Evolutionary conservation across 2,329 filamentous ascomycete species (phyloP).

Genomic region (Venturia effusa): DNA sequence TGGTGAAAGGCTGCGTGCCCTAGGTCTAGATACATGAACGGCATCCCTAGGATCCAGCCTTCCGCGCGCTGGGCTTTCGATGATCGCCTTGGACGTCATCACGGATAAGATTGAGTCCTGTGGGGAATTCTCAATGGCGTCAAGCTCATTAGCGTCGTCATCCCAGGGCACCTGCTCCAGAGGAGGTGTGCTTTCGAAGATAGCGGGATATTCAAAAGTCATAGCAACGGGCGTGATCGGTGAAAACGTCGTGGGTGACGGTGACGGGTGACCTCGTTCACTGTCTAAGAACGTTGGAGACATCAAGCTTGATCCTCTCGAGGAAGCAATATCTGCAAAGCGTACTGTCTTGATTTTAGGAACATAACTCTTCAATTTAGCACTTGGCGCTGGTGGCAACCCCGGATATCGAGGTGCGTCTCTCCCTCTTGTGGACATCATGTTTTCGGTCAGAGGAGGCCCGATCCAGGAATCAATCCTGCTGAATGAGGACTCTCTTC

Average conservation of each 20-base stretch:
- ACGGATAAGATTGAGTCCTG: not conserved
- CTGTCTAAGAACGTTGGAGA: not conserved
- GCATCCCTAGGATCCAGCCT: not conserved
- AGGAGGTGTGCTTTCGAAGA: not conserved
- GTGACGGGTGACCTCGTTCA: not conserved
- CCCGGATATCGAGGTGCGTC: not conserved
- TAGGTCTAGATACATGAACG: not conserved
- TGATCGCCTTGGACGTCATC: not conserved
- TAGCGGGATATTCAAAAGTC: not conserved
- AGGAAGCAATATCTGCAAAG: not conserved
- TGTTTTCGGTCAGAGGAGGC: not conserved
- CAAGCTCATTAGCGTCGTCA: not conserved
- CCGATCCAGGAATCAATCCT: not conserved
- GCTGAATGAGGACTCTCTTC: not conserved
- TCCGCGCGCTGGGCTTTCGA: not conserved
- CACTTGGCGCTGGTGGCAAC: not conserved
- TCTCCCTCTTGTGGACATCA: not conserved
- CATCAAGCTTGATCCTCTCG: not conserved
- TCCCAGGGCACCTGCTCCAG: not conserved
- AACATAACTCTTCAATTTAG: not conserved
- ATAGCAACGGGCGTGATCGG: not conserved
- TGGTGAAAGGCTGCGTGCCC: conserved; percentile 2
- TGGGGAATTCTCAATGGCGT: not conserved
- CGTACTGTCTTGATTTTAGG: not conserved
- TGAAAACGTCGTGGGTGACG: not conserved